Conservation (phyloP, 257 asterid genomes). For the Solanum clarkiae region DNA sequence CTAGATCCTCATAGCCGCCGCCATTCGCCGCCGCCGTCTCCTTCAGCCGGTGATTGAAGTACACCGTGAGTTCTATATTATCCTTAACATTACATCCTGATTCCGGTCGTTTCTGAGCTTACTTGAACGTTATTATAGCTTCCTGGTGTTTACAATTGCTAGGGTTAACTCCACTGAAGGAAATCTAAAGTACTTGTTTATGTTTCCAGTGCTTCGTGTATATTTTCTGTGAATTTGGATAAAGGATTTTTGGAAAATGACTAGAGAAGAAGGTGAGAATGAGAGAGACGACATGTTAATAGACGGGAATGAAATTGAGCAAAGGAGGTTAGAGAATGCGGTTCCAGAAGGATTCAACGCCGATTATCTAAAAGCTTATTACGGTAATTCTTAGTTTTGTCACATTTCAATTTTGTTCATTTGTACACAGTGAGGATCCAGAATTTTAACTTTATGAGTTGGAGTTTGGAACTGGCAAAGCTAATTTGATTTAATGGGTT, state of each 20-base stretch:
- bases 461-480: neutral
- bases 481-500: neutral
- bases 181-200: neutral
- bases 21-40: neutral
- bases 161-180: neutral
- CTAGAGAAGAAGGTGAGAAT: conserved; percentile 28
- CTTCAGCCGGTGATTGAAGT: neutral
- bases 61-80: neutral
- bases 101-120: neutral
- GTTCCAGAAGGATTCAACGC: conserved; percentile 47
- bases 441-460: neutral
- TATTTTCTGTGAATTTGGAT: neutral
- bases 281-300: conserved; percentile 50
- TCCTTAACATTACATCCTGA: neutral
- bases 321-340: neutral
- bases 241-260: conserved; percentile 11
- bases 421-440: neutral
- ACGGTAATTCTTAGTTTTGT: conserved; percentile 21
- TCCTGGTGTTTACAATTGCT: neutral
- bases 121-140: neutral
- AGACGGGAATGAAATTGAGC: conserved; percentile 22
- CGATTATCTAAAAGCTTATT: conserved; percentile 61
- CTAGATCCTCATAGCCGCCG: neutral
- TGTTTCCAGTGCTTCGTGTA: neutral
- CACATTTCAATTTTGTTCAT: neutral